These are phyloP conservation scores for Pseudogymnoascus sp. DNA, from an alignment of 2,329 filamentous ascomycete genomes.

Conservation along the genomic window DNA sequence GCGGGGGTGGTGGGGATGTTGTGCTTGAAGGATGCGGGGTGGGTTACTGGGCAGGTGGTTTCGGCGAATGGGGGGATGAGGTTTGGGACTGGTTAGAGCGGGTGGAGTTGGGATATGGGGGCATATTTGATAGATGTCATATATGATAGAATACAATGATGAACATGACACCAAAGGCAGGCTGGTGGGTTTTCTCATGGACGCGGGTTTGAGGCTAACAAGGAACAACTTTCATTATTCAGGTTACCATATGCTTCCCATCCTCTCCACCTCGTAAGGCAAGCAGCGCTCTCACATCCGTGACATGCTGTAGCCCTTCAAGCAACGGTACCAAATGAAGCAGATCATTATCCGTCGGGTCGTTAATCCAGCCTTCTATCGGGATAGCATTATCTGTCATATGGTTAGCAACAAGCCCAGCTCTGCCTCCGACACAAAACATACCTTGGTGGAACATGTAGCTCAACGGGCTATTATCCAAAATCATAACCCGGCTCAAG, in stretches of 20 bases:
- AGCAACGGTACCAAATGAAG: conserved; percentile 86
- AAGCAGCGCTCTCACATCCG: conserved; percentile 84
- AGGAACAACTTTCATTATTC: conserved; percentile 8
- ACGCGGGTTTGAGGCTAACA: background rate
- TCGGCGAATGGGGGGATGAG: conserved; percentile 74
- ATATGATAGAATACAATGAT: background rate
- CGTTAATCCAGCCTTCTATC: conserved; percentile 98
- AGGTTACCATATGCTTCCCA: conserved; percentile 38
- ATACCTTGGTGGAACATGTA: conserved; percentile 97
- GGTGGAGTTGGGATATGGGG: no score
- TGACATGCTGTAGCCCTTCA: conserved; percentile 92
- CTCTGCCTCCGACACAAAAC: conserved; percentile 23
- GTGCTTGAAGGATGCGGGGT: conserved; percentile 60
- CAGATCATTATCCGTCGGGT: conserved; percentile 93
- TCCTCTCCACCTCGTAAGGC: conserved; percentile 82
- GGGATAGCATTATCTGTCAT: conserved; percentile 89
- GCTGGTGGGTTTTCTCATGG: background rate
- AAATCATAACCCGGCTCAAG: conserved; percentile 94
- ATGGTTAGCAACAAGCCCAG: background rate
- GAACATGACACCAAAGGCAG: background rate
- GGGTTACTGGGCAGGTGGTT: conserved; percentile 73
- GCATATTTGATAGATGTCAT: background rate
- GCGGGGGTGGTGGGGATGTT: conserved; percentile 72
- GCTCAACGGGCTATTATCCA: conserved; percentile 96
- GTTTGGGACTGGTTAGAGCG: conserved; percentile 28